Evolutionary conservation across 306 rosid species (phyloP).

Genomic region (Rosa rugosa): DNA sequence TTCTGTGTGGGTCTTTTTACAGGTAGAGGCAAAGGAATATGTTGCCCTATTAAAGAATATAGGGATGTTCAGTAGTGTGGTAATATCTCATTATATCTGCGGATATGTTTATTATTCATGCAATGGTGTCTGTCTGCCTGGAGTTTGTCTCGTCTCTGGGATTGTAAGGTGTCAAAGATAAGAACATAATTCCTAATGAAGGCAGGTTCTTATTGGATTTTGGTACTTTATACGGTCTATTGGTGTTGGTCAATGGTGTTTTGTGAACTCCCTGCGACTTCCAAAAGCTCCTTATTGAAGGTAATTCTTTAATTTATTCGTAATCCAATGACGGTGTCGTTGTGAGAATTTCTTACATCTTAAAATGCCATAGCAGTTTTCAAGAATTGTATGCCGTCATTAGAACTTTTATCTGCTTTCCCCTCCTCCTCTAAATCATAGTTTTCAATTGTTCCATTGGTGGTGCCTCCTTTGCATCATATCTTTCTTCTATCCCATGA

Average conservation of each 20-base stretch:
- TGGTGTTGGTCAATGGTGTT: slow-evolving; percentile 80
- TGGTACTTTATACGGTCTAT: slow-evolving; percentile 69
- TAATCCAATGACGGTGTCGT: not conserved
- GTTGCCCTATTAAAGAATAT: not conserved
- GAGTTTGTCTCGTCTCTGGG: slow-evolving; percentile 83
- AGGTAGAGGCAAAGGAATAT: not conserved
- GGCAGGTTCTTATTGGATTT: slow-evolving; percentile 77
- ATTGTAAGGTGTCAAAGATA: slow-evolving; percentile 61
- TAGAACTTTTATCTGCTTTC: not conserved
- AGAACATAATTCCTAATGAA: slow-evolving; percentile 64
- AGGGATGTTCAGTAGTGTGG: not conserved
- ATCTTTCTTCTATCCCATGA: not conserved
- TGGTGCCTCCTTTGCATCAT: not conserved
- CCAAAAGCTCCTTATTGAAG: slow-evolving; percentile 88
- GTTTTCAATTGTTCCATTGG: not conserved
- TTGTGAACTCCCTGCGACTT: slow-evolving; percentile 49
- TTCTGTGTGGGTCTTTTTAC: not conserved
- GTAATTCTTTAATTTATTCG: slow-evolving; percentile 28
- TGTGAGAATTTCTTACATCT: not conserved
- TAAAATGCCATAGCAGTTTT: not conserved
- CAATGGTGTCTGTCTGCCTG: slow-evolving; percentile 61
- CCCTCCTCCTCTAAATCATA: not conserved
- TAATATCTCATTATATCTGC: not conserved
- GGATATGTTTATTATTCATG: slow-evolving; percentile 23
- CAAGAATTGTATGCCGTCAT: not conserved